Base-by-base conservation (phyloP, 768 basidiomycete genomes). In the Galerina marginata region DNA sequence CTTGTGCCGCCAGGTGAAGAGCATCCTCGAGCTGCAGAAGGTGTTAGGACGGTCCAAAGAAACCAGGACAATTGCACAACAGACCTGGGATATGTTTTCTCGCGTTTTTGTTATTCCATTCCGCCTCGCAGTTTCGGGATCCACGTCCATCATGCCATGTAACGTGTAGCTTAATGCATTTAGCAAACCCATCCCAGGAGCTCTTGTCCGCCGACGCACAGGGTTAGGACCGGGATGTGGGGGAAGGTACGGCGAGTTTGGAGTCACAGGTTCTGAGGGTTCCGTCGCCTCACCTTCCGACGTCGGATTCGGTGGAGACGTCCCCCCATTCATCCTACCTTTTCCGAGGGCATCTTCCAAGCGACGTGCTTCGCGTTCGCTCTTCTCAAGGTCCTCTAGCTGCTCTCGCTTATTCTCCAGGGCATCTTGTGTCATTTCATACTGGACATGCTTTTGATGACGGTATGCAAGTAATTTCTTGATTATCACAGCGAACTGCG, bases 111-210 rank as follows among this genome's bases (percentile, higher is more conserved):
- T 91, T 64, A 99, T 99, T 54, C 89, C 86, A 69, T 91, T 98
- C 63, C 97, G 82, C 61, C 97, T 81, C 5, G 96, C 96, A 15
- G 92, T 93, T 78, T 99, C 97, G 2, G 97, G 97, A 75, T 99
- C 97, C 15, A 92, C 92, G 67, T 99, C 97, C 90, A 99, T 98
- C 89, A 99, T 96, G 4, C 96, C 96, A 66, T 96, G 95, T 56
- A 99, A 73, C 23, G 95, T 96, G 75, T 97, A 96, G 69, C 91
- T 95, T 44, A 99, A 79, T 14, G 97, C 97, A 66, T 88, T 94
- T 38, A 99, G 69, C 23, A 99, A 77, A 16, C 93, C 95, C 83
- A 92, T 92, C 6, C 91, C 92, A 55, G 91, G 90, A 11, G 87
- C 77, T 58, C 84, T 83, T 54, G 83, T 75, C 71, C 82, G 81